Base-by-base conservation (phyloP, 208 protist species). In the Phytomonas sp. region DNA sequence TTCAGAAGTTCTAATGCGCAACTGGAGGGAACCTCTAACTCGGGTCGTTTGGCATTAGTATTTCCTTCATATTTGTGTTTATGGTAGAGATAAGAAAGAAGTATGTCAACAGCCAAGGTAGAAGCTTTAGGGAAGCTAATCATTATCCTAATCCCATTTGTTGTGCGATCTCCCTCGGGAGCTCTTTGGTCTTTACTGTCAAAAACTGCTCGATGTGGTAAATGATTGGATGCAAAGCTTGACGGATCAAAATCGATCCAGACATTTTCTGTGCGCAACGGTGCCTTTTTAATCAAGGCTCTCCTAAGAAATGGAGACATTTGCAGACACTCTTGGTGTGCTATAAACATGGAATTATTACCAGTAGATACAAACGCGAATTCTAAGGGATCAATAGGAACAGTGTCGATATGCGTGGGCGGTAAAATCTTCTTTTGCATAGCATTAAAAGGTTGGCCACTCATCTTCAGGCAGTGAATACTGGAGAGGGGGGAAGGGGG, bases 341-440 rank as follows among this genome's bases (percentile, higher is more conserved):
- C 74, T 12, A 82, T 29, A 60, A 87, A 89, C 29, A 79, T 56
- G 29, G 88, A 76, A n/a, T 81, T 86, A 72, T 85, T 77, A n/a
- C 73, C 74, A 32, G 85, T 80, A 2, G 70, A 42, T n/a, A 94
- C 63, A 10, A 82, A 84, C 0, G 91, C 69, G 72, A 93, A 96
- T 26, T 92, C 82, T 7, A 49, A 61, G 7, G 88, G 78, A 29
- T 79, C 77, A 7, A 96, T 52, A 61, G 80, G 70, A 16, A 91
- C 80, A 2, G 82, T 86, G 69, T 94, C 91, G 4, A 83, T 84
- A 71, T 89, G 79, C 19, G 87, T 86, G 4, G 91, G 88, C 32
- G 91, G 91, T 59, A 84, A 88, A 49, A 86, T 86, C 5, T 86
- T 84, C 74, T 82, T 91, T 85, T 88, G 80, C 91, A 96, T 96